Evolutionary conservation across 257 asterid genomes (phyloP).

Genomic region (Prunella vulgaris): DNA sequence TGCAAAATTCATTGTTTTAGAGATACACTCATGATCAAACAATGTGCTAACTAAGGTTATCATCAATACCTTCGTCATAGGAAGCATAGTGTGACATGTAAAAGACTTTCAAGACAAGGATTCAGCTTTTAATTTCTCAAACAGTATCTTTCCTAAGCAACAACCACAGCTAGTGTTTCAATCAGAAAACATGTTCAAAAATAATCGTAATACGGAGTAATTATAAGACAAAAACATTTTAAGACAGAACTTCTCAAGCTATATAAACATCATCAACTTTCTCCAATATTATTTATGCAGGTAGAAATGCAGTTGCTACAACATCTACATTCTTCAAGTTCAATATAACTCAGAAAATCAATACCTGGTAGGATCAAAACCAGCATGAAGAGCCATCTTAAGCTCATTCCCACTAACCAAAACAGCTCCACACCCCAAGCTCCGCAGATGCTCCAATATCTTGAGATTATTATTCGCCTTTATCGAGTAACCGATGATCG

Average conservation of each 20-base stretch:
- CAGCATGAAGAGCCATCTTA: constrained; percentile 72
- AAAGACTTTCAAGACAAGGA: not conserved
- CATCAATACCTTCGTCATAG: too few relatives aligned
- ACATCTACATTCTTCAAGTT: not conserved
- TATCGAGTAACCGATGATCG: constrained; percentile 85
- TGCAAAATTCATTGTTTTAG: not conserved
- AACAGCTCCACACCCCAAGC: constrained; percentile 88
- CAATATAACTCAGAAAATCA: not conserved
- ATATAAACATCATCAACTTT: too few relatives aligned
- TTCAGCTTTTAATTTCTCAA: not conserved
- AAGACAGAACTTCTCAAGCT: constrained; percentile 2
- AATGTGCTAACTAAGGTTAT: not conserved
- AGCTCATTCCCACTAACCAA: constrained; percentile 96
- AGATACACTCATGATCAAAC: not conserved
- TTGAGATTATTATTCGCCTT: constrained; percentile 91
- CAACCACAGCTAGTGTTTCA: not conserved
- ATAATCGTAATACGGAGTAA: not conserved
- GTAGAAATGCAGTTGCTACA: too few relatives aligned
- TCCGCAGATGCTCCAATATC: constrained; percentile 80
- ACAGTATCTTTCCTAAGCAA: not conserved
- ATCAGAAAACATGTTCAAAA: not conserved
- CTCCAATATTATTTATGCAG: too few relatives aligned
- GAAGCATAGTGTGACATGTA: not conserved
- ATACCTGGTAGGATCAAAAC: constrained; percentile 88
- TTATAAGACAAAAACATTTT: not conserved